Evolutionary conservation across 2,329 filamentous ascomycete genomes (phyloP), one percentile per base, ranked within the genome.

Genomic region (Fusarium phyllophilum): DNA sequence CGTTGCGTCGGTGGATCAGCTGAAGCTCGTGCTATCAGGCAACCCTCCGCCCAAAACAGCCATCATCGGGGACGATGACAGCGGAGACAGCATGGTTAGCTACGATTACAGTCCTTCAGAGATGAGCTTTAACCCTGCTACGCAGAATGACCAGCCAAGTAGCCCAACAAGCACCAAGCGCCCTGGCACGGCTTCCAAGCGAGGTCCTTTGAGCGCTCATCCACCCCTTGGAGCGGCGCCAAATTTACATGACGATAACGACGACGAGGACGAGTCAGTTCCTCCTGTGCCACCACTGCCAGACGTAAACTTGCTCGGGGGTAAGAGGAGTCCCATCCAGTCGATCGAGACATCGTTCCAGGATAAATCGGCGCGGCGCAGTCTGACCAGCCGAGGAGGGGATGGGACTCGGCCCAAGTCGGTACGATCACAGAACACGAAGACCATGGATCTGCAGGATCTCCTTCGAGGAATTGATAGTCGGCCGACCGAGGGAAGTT

Each of bases 31-130:
- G 24, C 82, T 92, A 22, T 86, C 86, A 1, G 90, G 89, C 39
- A 86, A 88, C 46, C 74, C 77, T 17, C 78, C 81, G 9, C 79
- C 82, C 15, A 84, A 84, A 46, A 83, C 82, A 20, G 83, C 83
- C 5, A 80, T 81, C 15, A 72, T 78, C 8, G 83, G 82, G 36
- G 79, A 85, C 26, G 86, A 87, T 58, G 89, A 88, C 66, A 88
- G 85, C 61, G 90, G 86, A 77, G 92, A 94, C 61, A 93, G 91
- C 80, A 89, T 94, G 85, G 88, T 92, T 72, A 93, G 91, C 83
- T 92, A 91, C 72, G 91, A 93, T 64, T 87, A 89, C 73, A 88
- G 89, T 49, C 86, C 89, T n/a, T 93, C 91, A 12, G 92, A 94
- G 77, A 82, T 90, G 26, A 92, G 89, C 44, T 91, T 89, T 79